These are phyloP conservation scores for Daldinia vernicosa DNA, from an alignment of 495 filamentous ascomycete species.

Conservation along the genomic window DNA sequence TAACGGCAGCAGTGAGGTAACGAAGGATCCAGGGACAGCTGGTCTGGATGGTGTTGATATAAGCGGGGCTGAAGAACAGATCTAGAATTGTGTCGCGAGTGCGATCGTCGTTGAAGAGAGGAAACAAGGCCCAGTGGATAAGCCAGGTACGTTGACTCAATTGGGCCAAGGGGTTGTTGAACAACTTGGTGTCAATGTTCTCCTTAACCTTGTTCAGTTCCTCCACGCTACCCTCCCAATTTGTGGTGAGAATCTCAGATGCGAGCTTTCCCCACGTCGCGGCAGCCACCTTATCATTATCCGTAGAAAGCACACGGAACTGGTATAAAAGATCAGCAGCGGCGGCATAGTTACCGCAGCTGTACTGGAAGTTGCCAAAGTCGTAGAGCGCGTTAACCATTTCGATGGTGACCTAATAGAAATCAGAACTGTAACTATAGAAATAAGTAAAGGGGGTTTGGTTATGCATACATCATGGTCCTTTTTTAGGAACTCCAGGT, in stretches of 20 bases:
- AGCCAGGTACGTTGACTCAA: constrained; percentile 95
- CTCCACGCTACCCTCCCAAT: constrained; percentile 96
- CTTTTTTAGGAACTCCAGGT: constrained; percentile 95
- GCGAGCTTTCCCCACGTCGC: constrained; percentile 98
- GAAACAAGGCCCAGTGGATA: constrained; percentile 98
- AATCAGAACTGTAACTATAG: constrained; percentile 29
- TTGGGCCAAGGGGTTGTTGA: constrained; percentile 94
- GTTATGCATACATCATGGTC: constrained; percentile 74
- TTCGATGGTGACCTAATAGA: constrained; percentile 76
- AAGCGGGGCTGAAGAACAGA: constrained; percentile 92
- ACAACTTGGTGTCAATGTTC: constrained; percentile 86
- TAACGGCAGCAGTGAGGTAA: constrained; percentile 93
- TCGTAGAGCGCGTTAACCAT: constrained; percentile 96
- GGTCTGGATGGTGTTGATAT: constrained; percentile 99
- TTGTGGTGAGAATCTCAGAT: constrained; percentile 88
- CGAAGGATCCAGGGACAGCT: constrained; percentile 96
- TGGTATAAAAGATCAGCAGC: constrained; percentile 92
- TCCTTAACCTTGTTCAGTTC: constrained; percentile 95
- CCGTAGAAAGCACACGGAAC: constrained; percentile 95
- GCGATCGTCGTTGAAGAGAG: constrained; percentile 96
- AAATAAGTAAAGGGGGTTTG: not conserved
- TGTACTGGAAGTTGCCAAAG: constrained; percentile 95
- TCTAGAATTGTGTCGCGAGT: constrained; percentile 91
- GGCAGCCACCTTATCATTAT: constrained; percentile 93
- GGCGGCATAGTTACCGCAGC: constrained; percentile 87